Conservation (phyloP, 768 basidiomycete species). For the Podaxis mareebaensis region DNA sequence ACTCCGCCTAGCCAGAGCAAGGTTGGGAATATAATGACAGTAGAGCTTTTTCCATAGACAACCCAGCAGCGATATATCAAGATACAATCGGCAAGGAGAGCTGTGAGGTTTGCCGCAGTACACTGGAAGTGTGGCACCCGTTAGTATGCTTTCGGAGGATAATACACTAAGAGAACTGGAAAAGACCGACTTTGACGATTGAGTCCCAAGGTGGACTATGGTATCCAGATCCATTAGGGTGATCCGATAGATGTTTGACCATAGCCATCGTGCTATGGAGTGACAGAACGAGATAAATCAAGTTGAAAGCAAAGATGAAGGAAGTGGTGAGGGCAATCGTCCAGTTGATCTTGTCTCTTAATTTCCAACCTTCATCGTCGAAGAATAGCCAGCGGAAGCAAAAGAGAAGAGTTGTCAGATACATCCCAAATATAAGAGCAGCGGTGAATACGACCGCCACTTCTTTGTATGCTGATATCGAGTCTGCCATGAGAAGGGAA, state of each 20-base stretch:
- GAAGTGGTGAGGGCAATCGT: not conserved
- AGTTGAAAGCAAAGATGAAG: not conserved
- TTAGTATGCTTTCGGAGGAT: not conserved
- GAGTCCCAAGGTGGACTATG: not conserved
- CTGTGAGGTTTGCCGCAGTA: not conserved
- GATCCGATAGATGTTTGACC: not conserved
- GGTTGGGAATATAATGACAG: conserved; percentile 5
- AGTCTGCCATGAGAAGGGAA: not conserved
- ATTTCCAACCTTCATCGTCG: conserved; percentile 10
- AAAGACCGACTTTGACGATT: not conserved
- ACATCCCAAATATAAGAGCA: not conserved
- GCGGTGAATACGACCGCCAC: not conserved
- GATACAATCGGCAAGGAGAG: not conserved
- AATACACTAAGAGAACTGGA: no score
- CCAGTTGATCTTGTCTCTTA: conserved; percentile 8
- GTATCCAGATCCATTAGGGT: not conserved
- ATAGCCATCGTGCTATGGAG: not conserved
- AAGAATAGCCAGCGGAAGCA: conserved; percentile 1
- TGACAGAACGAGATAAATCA: not conserved
- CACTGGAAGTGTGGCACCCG: not conserved
- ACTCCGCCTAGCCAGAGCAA: conserved; percentile 15
- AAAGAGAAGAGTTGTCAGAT: not conserved
- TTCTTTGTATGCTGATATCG: not conserved
- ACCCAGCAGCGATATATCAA: conserved; percentile 17
- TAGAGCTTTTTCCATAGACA: not conserved